Base-by-base conservation (phyloP, 2,329 filamentous ascomycete genomes). In the Aspergillus quadricinctus region DNA sequence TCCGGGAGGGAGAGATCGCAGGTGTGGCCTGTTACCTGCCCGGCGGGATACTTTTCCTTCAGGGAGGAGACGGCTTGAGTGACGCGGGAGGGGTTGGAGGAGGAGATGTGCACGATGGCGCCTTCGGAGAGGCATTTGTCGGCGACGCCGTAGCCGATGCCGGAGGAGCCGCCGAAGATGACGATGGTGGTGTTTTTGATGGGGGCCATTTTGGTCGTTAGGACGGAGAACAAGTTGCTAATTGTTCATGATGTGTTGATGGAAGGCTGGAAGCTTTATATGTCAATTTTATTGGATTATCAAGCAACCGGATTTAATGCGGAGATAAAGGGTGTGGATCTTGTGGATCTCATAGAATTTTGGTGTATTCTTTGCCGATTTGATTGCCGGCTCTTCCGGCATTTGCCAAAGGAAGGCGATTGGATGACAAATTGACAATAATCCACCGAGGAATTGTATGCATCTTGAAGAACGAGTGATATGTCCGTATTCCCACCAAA, bases 131-230 rank as follows among this genome's bases (percentile, higher is more conserved):
- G 65, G 48, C 70, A 69, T 3, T 78, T 78, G 75, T 82, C 77
- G 53, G 81, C 81, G 8, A 80, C 76, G 56, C 67, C 70, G 64
- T 76, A 82, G 41, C 81, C 82, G 43, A 84, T 78, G 53, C 82
- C 81, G 48, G 75, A 74, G 46, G 78, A 79, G 41, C 80, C 81
- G 21, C 81, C 82, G 25, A 83, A 71, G 59, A 84, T 69, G 53
- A 84, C 73, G 54, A 83, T 69, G 35, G 75, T 77, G 28, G 72
- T 67, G 60, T 67, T 69, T 2, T 46, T 27, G 43, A 46, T 46
- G 14, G 43, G 14, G 4, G 43, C 21, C 43, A 46, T 46, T 21
- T 25, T 45, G 5, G 10, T 46, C 7, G 10, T 43, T 17, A 35
- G 11, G 14, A 17, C 11, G 5, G 6, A 17, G 4, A 35, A 35